Evolutionary conservation across 768 basidiomycete genomes (phyloP).

Genomic region (Boletus rufocinnamomeus): DNA sequence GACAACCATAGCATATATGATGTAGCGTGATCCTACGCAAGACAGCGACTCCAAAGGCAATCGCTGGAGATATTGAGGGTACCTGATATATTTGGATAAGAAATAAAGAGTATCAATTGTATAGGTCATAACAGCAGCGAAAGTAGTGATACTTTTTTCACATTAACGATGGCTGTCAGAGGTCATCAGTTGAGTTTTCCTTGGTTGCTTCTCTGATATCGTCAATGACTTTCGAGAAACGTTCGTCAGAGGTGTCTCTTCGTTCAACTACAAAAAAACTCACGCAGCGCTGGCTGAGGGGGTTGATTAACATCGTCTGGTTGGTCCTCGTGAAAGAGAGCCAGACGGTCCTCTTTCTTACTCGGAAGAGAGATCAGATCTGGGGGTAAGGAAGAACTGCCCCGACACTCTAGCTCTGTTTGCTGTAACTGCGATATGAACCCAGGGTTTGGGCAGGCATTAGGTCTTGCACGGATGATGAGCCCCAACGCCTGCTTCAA

Average conservation of each 20-base stretch:
- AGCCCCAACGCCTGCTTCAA: constrained; percentile 3
- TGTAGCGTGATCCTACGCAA: background rate
- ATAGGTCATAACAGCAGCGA: background rate
- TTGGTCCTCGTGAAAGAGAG: constrained; percentile 8
- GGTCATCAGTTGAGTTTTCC: background rate
- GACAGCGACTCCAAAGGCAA: background rate
- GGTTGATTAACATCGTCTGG: background rate
- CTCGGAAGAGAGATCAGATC: background rate
- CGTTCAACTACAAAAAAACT: background rate
- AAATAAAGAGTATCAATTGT: background rate
- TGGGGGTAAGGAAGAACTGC: background rate
- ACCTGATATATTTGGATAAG: background rate
- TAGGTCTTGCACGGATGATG: constrained; percentile 4
- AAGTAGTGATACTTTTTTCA: background rate
- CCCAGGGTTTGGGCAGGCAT: constrained; percentile 9
- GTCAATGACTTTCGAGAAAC: background rate
- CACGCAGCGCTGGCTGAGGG: background rate
- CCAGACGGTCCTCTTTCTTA: constrained; percentile 10
- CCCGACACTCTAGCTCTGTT: constrained; percentile 1
- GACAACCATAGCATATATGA: background rate
- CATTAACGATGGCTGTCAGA: too few species aligned
- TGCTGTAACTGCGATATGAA: constrained; percentile 3
- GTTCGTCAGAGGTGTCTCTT: background rate
- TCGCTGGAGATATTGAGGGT: background rate
- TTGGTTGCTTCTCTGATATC: background rate